These are phyloP conservation scores for Elsinoe perseae DNA, from an alignment of 2,329 filamentous ascomycete genomes.

Conservation along the genomic window DNA sequence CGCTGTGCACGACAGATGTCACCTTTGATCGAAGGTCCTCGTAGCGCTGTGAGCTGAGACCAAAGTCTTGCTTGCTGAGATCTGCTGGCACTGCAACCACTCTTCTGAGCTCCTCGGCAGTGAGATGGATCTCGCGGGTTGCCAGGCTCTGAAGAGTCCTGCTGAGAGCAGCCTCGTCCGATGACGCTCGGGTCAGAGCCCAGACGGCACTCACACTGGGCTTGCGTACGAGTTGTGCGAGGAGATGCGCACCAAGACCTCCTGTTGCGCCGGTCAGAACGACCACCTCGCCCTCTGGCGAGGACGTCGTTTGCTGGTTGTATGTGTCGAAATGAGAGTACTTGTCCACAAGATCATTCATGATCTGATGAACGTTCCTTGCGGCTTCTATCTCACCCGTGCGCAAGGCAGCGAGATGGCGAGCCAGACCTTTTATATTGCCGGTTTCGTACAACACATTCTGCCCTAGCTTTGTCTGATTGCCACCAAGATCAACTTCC, in stretches of 20 bases:
- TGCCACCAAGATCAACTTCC: conserved; percentile 42
- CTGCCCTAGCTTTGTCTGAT: conserved; percentile 37
- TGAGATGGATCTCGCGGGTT: conserved; percentile 31
- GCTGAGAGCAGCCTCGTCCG: conserved; percentile 28
- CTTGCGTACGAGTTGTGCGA: conserved; percentile 31
- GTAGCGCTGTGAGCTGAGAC: conserved; percentile 29
- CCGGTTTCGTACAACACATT: conserved; percentile 55
- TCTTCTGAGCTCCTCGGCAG: conserved; percentile 27
- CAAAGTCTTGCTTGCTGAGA: conserved; percentile 36
- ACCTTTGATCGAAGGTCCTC: conserved; percentile 28
- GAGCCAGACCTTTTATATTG: conserved; percentile 41
- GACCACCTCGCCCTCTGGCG: conserved; percentile 27
- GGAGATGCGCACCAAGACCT: conserved; percentile 54
- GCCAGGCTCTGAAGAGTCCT: conserved; percentile 32
- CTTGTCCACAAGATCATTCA: conserved; percentile 40
- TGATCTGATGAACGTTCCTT: conserved; percentile 24
- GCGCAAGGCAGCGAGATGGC: conserved; percentile 38
- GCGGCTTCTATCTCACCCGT: conserved; percentile 32
- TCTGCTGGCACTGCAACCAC: conserved; percentile 35
- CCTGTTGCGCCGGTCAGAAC: conserved; percentile 57
- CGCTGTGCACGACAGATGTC: conserved; percentile 43
- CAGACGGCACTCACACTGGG: conserved; percentile 37
- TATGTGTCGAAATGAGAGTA: conserved; percentile 35
- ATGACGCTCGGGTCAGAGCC: conserved; percentile 45
- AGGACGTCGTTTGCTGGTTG: conserved; percentile 17